phyloP scores from a whole-genome alignment of 2,329 filamentous ascomycete genomes.

The Sarocladiaceae sp. region DNA sequence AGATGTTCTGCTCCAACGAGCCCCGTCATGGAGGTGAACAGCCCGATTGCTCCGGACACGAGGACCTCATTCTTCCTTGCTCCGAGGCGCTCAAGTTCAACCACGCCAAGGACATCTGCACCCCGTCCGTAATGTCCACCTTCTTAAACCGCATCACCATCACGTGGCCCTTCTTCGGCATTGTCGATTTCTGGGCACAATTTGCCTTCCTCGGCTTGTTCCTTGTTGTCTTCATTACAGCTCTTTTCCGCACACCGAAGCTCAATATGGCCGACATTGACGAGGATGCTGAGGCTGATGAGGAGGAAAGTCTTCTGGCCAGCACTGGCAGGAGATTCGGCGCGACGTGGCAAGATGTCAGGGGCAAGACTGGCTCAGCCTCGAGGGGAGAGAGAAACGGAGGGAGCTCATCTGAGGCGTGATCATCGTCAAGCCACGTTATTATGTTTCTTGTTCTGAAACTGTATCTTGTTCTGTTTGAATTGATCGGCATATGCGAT shows the following conservation, averaged over 20 bases:
- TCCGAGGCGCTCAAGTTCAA: constrained; percentile 69
- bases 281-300: constrained; percentile 83
- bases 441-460: neutral
- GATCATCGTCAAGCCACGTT: too few relatives aligned
- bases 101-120: constrained; percentile 79
- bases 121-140: constrained; percentile 83
- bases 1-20: constrained; percentile 83
- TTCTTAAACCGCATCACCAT: constrained; percentile 90
- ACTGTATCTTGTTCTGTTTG: neutral
- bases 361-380: constrained; percentile 39
- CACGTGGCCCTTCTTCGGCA: constrained; percentile 93
- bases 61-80: constrained; percentile 73
- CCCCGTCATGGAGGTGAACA: constrained; percentile 58
- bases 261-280: constrained; percentile 75
- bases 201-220: constrained; percentile 87
- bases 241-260: constrained; percentile 75
- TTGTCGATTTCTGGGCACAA: constrained; percentile 93
- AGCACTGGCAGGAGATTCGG: constrained; percentile 78
- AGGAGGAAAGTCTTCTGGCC: constrained; percentile 88
- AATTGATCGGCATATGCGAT: neutral
- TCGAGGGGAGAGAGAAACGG: neutral
- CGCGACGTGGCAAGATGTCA: constrained; percentile 86
- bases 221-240: constrained; percentile 72
- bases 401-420: neutral
- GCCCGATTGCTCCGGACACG: constrained; percentile 70